Base-by-base conservation (phyloP, 257 asterid genomes). In the Solanum virginianum region DNA sequence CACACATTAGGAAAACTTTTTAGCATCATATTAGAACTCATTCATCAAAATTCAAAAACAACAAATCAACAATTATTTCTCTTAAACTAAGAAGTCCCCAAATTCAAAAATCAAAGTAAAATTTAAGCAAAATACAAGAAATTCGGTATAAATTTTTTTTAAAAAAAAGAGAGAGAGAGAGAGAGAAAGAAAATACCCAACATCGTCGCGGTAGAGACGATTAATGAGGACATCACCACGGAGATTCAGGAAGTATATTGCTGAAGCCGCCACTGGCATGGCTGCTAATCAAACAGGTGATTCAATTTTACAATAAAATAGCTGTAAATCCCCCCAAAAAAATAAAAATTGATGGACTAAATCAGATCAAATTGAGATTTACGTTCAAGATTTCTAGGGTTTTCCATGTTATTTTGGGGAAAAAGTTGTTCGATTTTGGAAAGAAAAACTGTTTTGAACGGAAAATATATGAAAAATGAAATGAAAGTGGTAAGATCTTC, bases 221-320 rank as follows among this genome's bases (percentile, higher is more conserved):
- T 96, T 96, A 84, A 96, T 96, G 91, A 96, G 98, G 79, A 95
- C 98, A 91, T 96, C 98, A 89, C 99, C 99, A 41, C 99, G 97
- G 83, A 96, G 99, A 90, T 96, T 96, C 59, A 96, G 92, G 86
- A 96, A 96, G 90, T 96, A 96, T 68, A 96, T 90, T 83, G 99
- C 98, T 63, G 99, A 96, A 90, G 99, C 99, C 88, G 98, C 96
- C 86, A 96, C 95, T 59, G 99, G 99, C 99, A 96, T 96, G 87
- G 85, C 92, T 92, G 62, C 84, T 49, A 77, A 75, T 49, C 8
- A 45, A 13, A 47, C 20, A 74, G 26, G 10, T 24, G 60, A 75
- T 75, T n/a, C 62, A 75, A 75, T 24, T 75, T 8, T 74, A 74
- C 59, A n/a, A 45, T 45, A 13, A 72, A 65, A 66, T 66, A 39